Percentiles rank a stretch among this genome's conserved stretches.
These are phyloP conservation scores for Mastigamoeba balamuthi DNA, from an alignment of 78 protist genomes.

Conservation along the genomic window DNA sequence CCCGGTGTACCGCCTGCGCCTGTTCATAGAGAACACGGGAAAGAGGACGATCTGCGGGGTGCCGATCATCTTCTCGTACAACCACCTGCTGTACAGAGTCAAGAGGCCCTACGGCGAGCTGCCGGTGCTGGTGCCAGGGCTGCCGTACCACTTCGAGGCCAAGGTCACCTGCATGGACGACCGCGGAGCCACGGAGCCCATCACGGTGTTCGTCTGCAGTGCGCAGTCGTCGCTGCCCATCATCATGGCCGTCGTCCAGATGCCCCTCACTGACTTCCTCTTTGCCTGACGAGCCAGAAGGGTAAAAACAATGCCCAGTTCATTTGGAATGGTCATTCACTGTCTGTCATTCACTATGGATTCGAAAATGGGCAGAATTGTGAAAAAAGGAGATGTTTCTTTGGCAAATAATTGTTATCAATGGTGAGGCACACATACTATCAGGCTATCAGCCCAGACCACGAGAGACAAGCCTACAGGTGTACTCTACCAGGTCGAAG, in stretches of 20 bases:
- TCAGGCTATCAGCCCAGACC: too few relatives aligned
- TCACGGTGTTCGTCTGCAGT: background rate
- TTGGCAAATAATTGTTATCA: too few relatives aligned
- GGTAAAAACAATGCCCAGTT: too few relatives aligned
- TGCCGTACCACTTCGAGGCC: background rate
- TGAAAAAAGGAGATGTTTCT: too few relatives aligned
- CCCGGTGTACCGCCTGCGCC: conserved; percentile 13
- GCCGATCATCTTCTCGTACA: background rate
- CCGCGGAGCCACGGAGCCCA: background rate
- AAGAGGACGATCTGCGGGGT: background rate
- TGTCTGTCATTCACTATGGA: too few relatives aligned
- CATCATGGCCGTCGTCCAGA: background rate
- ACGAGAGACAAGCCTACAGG: too few relatives aligned
- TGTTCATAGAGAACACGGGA: conserved; percentile 15
- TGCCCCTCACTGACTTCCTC: too few relatives aligned
- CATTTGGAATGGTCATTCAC: too few relatives aligned
- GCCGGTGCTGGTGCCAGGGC: background rate
- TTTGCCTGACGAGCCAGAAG: too few relatives aligned
- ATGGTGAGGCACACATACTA: too few relatives aligned
- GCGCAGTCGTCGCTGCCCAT: background rate
- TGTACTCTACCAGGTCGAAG: too few relatives aligned
- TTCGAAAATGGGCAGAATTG: too few relatives aligned
- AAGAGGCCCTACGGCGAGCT: background rate
- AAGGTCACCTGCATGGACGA: background rate
- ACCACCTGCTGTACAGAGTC: background rate